Conservation (phyloP, 2,329 filamentous ascomycete species). For the Trichoderma sp. region DNA sequence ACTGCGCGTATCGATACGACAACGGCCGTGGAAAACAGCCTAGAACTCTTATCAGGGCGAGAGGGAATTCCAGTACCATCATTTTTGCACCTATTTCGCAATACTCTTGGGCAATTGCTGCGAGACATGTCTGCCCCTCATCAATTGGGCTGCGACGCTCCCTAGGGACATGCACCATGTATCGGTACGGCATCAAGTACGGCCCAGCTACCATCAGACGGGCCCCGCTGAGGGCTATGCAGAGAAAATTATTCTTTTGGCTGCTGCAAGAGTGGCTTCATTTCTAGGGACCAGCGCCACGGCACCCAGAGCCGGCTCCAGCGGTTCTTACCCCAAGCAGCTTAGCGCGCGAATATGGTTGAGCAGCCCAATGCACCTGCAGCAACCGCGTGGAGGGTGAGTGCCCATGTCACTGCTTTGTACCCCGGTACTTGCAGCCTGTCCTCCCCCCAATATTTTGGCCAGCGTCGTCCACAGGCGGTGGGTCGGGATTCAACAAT, state of each 20-base stretch:
- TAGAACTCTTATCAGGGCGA: background rate
- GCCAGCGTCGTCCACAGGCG: constrained; percentile 30
- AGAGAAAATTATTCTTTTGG: constrained; percentile 4
- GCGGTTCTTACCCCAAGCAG: constrained; percentile 19
- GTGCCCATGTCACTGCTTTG: constrained; percentile 3
- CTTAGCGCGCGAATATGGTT: constrained; percentile 27
- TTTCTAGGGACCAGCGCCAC: constrained; percentile 10
- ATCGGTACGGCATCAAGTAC: background rate
- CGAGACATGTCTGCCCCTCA: background rate
- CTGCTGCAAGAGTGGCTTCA: constrained; percentile 8
- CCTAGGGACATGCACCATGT: background rate
- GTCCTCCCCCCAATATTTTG: constrained; percentile 36
- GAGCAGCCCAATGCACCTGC: constrained; percentile 24
- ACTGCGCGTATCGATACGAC: constrained; percentile 11
- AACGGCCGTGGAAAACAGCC: background rate
- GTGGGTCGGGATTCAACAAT: constrained; percentile 41
- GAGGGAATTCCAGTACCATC: background rate
- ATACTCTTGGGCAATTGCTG: background rate
- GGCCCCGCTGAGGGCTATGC: background rate
- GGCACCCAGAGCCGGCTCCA: constrained; percentile 16
- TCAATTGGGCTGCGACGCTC: constrained; percentile 15
- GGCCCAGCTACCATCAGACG: background rate
- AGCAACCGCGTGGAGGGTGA: constrained; percentile 15
- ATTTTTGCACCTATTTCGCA: background rate
- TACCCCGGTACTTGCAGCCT: constrained; percentile 21